Conservation (phyloP, 208 protist genomes). For the Leishmania lainsoni region DNA sequence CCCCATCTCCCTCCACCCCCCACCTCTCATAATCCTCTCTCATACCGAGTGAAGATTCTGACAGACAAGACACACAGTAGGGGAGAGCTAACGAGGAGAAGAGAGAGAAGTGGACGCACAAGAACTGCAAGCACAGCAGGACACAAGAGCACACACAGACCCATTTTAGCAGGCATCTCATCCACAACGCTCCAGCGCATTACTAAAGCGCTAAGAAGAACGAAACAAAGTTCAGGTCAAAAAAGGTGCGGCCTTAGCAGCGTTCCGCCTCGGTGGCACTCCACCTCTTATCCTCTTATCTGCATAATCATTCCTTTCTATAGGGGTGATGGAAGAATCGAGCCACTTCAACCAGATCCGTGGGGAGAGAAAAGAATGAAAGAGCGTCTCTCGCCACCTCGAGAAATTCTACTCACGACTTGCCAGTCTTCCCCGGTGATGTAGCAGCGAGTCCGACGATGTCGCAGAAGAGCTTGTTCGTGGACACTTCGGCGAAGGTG, state of each 20-base stretch:
- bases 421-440: constrained; percentile 7
- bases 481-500: constrained; percentile 68
- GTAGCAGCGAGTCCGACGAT: constrained; percentile 42
- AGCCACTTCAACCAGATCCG: neutral
- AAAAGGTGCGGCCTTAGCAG: neutral
- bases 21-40: no score
- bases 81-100: neutral
- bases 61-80: neutral
- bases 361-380: neutral
- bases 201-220: neutral
- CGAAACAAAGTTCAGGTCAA: neutral
- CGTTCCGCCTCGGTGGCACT: neutral
- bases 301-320: no score
- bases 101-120: neutral
- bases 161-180: neutral
- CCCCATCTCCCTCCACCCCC: neutral
- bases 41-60: neutral
- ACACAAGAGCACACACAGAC: neutral
- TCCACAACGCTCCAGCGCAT: neutral
- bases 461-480: constrained; percentile 64
- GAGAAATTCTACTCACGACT: neutral
- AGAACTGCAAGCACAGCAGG: neutral
- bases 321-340: no score
- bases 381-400: neutral
- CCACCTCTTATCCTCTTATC: neutral